phyloP scores from a whole-genome alignment of 768 basidiomycete species.

The Suillus variegatus region DNA sequence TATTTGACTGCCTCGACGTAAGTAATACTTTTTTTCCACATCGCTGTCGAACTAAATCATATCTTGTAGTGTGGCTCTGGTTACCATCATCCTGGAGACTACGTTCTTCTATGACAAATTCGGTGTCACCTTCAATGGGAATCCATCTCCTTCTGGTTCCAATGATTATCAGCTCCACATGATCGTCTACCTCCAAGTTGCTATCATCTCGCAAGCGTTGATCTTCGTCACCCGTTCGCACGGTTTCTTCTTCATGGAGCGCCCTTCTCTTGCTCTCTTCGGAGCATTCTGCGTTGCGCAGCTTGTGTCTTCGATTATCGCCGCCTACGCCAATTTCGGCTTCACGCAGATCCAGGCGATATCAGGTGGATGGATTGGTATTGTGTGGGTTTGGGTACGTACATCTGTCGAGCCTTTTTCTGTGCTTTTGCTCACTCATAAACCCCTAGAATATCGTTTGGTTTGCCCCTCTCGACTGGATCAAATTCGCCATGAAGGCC shows the following conservation, averaged over 20 bases:
- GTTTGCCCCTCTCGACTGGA: conserved; percentile 94
- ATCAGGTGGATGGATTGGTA: conserved; percentile 95
- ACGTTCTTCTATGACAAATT: conserved; percentile 90
- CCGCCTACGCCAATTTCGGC: conserved; percentile 90
- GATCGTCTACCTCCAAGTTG: conserved; percentile 94
- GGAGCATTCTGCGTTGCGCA: conserved; percentile 92
- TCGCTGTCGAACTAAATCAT: conserved; percentile 12
- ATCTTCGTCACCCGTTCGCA: conserved; percentile 97
- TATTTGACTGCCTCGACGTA: conserved; percentile 93
- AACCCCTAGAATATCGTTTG: conserved; percentile 80
- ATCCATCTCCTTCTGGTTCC: conserved; percentile 22
- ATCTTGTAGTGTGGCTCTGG: conserved; percentile 64
- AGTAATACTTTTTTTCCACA: conserved; percentile 30
- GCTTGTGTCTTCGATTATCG: conserved; percentile 94
- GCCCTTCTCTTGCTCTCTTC: conserved; percentile 87
- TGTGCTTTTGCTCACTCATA: conserved; percentile 13
- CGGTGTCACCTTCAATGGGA: conserved; percentile 56
- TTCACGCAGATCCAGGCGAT: conserved; percentile 83
- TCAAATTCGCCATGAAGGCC: conserved; percentile 97
- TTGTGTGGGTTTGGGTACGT: conserved; percentile 94
- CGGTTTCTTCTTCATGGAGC: conserved; percentile 96
- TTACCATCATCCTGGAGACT: conserved; percentile 84
- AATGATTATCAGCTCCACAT: conserved; percentile 83
- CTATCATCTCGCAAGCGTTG: conserved; percentile 97
- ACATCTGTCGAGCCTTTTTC: not conserved